A percentile compares a stretch with the other conserved stretches of the same genome.
Evolutionary conservation across 2,329 filamentous ascomycete species (phyloP).

Genomic region (Thelonectria discophora): DNA sequence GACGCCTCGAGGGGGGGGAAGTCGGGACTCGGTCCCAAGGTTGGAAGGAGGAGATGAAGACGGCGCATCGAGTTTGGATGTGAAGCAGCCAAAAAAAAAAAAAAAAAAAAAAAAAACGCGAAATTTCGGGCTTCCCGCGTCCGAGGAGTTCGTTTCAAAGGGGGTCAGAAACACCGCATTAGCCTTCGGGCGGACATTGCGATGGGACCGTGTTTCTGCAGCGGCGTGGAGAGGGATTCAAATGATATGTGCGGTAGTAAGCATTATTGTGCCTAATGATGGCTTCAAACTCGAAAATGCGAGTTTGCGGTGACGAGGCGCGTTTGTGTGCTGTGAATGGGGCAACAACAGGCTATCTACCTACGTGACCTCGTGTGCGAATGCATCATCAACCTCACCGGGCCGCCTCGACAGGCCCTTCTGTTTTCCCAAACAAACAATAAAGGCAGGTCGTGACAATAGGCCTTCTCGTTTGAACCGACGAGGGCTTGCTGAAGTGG

Average conservation of each 20-base stretch:
- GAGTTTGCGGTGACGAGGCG: too few species aligned
- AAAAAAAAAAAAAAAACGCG: conserved; percentile 33
- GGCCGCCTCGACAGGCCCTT: conserved; percentile 30
- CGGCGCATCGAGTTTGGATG: too few species aligned
- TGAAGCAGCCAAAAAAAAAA: too few species aligned
- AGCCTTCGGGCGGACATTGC: conserved; percentile 27
- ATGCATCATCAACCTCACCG: too few species aligned
- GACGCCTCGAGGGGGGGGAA: conserved; percentile 22
- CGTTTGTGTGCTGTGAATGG: too few species aligned
- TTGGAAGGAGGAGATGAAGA: conserved; percentile 25
- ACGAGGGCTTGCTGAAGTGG: conserved; percentile 9
- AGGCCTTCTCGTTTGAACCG: conserved; percentile 11
- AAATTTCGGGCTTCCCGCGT: conserved; percentile 32
- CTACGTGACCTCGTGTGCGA: too few species aligned
- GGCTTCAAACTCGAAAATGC: too few species aligned
- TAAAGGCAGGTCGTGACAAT: conserved; percentile 15
- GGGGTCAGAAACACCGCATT: conserved; percentile 16
- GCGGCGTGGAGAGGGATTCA: conserved; percentile 31
- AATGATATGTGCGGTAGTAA: too few species aligned
- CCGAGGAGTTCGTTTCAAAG: conserved; percentile 26
- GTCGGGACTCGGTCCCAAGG: conserved; percentile 24
- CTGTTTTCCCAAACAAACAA: conserved; percentile 31
- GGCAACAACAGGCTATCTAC: too few species aligned
- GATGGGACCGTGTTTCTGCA: conserved; percentile 37
- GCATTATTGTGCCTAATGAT: too few species aligned